Conservation (phyloP, 306 rosid genomes). For the Gleditsia sinensis region DNA sequence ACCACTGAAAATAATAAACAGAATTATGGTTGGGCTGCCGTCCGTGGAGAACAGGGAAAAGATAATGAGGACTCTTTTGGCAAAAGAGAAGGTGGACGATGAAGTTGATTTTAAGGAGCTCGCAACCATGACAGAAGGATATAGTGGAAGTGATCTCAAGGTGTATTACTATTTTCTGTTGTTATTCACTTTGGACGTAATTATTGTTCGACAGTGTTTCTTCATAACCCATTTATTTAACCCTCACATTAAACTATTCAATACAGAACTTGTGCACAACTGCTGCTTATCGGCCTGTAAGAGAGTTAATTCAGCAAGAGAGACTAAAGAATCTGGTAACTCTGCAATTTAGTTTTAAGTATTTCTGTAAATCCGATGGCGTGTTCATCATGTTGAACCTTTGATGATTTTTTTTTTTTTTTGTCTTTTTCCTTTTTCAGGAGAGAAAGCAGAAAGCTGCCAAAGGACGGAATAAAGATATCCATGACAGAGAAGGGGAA, state of each 20-base stretch:
- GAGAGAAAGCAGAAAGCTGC: constrained; percentile 63
- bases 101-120: constrained; percentile 73
- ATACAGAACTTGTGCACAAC: constrained; percentile 86
- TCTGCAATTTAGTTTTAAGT: not conserved
- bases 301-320: constrained; percentile 87
- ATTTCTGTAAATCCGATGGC: not conserved
- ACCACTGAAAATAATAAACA: constrained; percentile 32
- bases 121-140: constrained; percentile 87
- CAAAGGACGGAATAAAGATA: constrained; percentile 31
- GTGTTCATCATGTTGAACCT: constrained; percentile 18
- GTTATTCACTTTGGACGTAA: not conserved
- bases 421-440: constrained; percentile 40
- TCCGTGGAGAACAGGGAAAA: constrained; percentile 84
- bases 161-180: constrained; percentile 39
- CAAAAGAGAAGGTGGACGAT: constrained; percentile 69
- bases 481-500: constrained; percentile 2
- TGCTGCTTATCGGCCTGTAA: constrained; percentile 90
- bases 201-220: not conserved
- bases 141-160: constrained; percentile 94
- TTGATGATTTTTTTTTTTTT: not conserved
- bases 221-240: constrained; percentile 11
- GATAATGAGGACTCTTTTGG: constrained; percentile 72
- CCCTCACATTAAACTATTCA: constrained; percentile 8
- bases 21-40: constrained; percentile 94
- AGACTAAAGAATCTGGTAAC: constrained; percentile 72